Evolutionary conservation across 495 filamentous ascomycete species (phyloP), one percentile per base, ranked within the genome.

Genomic region (Penicillium atrosanguineum): DNA sequence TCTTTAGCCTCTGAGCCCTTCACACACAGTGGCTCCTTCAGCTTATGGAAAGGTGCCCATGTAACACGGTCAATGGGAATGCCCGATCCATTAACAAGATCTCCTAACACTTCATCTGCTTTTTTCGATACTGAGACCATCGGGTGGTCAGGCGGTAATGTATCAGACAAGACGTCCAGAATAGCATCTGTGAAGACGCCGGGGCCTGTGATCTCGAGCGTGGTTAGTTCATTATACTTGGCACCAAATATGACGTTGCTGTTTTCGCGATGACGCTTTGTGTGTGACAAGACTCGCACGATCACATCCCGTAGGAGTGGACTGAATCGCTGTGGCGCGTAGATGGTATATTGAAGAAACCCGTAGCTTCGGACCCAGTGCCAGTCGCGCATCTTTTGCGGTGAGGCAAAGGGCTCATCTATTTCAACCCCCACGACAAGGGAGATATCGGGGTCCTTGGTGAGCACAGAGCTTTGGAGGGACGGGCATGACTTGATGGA

Each of bases 151-250:
- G 51, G n/a, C 0, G 67, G 67, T 1, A 77, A 52, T 2, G 66
- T 67, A 8, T 65, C 54, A 0, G 74, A 73, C 7, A 78, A 48
- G 0, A 56, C 53, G 21, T 76, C 75, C 0, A 76, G 56, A 23
- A 78, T 56, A 4, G 68, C 60, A 52, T 76, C 73, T 2, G 74
- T 76, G 39, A 77, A 72, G 1, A 77, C 69, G 8, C 68, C 70
- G 0, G 71, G 69, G 0, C 74, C 74, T 7, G 70, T 75, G 18
- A 73, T 58, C 47, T 70, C 69, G 14, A 73, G 50, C 0, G 69
- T 70, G 4, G 57, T 52, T 7, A 63, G 47, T 52, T 76, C 63
- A 25, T 61, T 56, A 19, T 72, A 74, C 3, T 47, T 43, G 2
- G 57, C 54, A 1, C 53, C 52, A 8, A 50, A n/a, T 7, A 70